Percentiles rank a stretch among this genome's conserved stretches.
Evolutionary conservation across 2,329 filamentous ascomycete genomes (phyloP).

Genomic region (Chrysoporthe cubensis): DNA sequence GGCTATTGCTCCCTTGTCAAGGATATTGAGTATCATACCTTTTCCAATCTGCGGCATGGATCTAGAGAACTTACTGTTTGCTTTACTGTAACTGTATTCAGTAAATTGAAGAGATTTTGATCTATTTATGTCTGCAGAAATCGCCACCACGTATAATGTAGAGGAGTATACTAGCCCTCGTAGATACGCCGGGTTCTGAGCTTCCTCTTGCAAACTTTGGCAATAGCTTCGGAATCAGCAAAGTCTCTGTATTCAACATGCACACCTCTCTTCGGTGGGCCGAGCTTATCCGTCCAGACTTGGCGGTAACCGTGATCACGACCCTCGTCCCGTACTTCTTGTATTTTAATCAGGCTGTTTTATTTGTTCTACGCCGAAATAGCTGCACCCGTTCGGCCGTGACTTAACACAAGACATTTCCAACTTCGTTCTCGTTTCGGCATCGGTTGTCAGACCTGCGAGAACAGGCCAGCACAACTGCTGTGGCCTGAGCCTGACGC

Average conservation of each 20-base stretch:
- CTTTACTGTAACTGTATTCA: neutral
- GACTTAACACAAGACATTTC: slow-evolving; percentile 20
- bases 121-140: slow-evolving; percentile 21
- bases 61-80: neutral
- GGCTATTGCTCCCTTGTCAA: slow-evolving; percentile 14
- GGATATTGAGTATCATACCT: slow-evolving; percentile 17
- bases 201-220: neutral
- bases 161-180: slow-evolving; percentile 18
- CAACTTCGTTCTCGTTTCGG: neutral
- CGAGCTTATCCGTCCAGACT: slow-evolving; percentile 10
- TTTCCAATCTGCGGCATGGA: slow-evolving; percentile 9
- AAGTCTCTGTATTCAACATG: slow-evolving; percentile 5
- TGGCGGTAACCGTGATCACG: slow-evolving; percentile 5
- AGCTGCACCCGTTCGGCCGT: slow-evolving; percentile 11
- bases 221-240: slow-evolving; percentile 17
- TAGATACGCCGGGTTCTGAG: slow-evolving; percentile 20
- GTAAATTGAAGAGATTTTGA: neutral
- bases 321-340: slow-evolving; percentile 8
- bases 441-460: neutral
- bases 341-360: slow-evolving; percentile 17
- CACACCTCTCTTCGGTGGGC: slow-evolving; percentile 7
- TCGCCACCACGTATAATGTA: slow-evolving; percentile 15
- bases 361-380: slow-evolving; percentile 11
- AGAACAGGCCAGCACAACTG: slow-evolving; percentile 19
- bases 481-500: slow-evolving; percentile 18